Evolutionary conservation across 1,284 basidiomycete species (phyloP).

Genomic region (Moesziomyces globuligerus): DNA sequence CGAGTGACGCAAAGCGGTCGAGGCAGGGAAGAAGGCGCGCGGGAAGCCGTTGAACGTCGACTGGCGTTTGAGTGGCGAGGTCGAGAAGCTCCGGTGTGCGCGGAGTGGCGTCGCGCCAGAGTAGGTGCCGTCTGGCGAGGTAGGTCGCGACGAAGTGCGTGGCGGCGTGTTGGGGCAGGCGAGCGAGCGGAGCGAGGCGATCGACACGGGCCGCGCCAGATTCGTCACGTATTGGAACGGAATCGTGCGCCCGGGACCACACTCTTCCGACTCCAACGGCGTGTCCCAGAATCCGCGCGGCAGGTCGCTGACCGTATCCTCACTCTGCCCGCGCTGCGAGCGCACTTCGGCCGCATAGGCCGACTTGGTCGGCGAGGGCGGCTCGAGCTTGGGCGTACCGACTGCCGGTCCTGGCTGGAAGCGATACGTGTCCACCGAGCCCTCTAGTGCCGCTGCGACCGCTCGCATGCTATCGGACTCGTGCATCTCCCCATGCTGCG

Average conservation of each 20-base stretch:
- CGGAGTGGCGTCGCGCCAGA: slow-evolving; percentile 4
- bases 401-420: slow-evolving; percentile 29
- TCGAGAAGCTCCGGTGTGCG: slow-evolving; percentile 22
- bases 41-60: slow-evolving; percentile 40
- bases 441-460: slow-evolving; percentile 28
- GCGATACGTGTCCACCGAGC: slow-evolving; percentile 11
- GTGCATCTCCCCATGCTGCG: slow-evolving; percentile 14
- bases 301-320: slow-evolving; percentile 23
- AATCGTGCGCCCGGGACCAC: slow-evolving; percentile 6
- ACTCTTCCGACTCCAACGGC: neutral
- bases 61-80: slow-evolving; percentile 21
- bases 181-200: slow-evolving; percentile 33
- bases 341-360: slow-evolving; percentile 17
- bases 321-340: slow-evolving; percentile 10
- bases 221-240: slow-evolving; percentile 44
- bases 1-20: slow-evolving; percentile 15
- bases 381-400: slow-evolving; percentile 27
- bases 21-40: slow-evolving; percentile 15
- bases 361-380: slow-evolving; percentile 17
- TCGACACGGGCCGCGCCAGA: slow-evolving; percentile 30
- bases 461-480: slow-evolving; percentile 41
- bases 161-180: slow-evolving; percentile 33
- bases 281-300: slow-evolving; percentile 17
- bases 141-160: slow-evolving; percentile 26
- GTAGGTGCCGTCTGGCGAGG: slow-evolving; percentile 22